Conservation (phyloP, 257 asterid genomes). For the Cruciata laevipes region DNA sequence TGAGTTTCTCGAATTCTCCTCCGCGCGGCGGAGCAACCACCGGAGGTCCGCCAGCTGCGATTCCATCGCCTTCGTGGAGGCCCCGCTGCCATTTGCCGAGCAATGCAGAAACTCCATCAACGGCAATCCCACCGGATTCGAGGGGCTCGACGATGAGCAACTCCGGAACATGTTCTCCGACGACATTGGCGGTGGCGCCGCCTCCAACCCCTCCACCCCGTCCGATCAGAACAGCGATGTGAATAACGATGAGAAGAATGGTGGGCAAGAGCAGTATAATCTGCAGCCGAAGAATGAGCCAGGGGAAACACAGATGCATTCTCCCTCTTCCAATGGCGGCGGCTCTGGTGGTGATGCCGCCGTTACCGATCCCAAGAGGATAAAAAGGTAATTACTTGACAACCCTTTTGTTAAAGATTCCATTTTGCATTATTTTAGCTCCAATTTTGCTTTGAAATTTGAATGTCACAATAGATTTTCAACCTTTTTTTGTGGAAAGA, state of each 20-base stretch:
- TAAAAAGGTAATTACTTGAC: conserved; percentile 53
- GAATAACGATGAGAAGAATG: conserved; percentile 29
- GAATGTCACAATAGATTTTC: background rate
- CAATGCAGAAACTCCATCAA: conserved; percentile 19
- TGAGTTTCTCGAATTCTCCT: conserved; percentile 79
- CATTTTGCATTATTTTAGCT: background rate
- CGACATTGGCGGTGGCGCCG: conserved; percentile 28
- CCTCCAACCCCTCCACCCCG: conserved; percentile 52
- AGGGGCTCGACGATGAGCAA: conserved; percentile 73
- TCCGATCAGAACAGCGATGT: conserved; percentile 65
- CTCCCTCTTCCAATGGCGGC: conserved; percentile 11
- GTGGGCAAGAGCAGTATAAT: conserved; percentile 13
- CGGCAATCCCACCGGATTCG: conserved; percentile 31
- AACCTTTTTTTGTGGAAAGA: background rate
- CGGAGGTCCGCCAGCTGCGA: conserved; percentile 67
- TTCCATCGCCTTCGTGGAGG: conserved; percentile 66
- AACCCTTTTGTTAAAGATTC: background rate
- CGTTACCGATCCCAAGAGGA: conserved; percentile 67
- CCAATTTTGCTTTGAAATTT: background rate
- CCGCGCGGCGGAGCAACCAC: conserved; percentile 54
- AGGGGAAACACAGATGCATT: conserved; percentile 38
- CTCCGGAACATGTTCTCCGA: conserved; percentile 69
- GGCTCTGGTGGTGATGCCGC: conserved; percentile 17
- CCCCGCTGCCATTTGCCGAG: conserved; percentile 19
- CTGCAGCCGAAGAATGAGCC: conserved; percentile 60